Percentiles rank a stretch among this genome's conserved stretches.
phyloP scores from a whole-genome alignment of 2,329 filamentous ascomycete species.

The Talaromyces verruculosus region DNA sequence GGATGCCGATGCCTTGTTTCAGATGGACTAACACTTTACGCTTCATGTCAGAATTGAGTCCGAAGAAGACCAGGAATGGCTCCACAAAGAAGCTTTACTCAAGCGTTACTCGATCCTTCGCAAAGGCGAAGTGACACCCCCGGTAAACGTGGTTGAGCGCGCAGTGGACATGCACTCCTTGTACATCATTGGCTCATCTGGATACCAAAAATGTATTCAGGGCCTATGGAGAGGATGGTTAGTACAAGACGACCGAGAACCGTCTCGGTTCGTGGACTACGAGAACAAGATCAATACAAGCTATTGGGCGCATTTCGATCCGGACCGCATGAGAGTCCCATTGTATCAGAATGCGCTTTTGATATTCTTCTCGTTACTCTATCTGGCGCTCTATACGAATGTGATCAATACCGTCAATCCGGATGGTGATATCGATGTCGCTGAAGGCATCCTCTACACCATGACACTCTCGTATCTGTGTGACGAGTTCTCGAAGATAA shows the following conservation, averaged over 20 bases:
- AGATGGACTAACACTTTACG: slow-evolving; percentile 16
- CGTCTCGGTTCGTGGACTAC: slow-evolving; percentile 86
- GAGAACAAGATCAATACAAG: slow-evolving; percentile 73
- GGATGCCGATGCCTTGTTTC: background rate
- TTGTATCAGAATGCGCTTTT: slow-evolving; percentile 90
- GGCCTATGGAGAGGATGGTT: slow-evolving; percentile 96
- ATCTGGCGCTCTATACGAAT: slow-evolving; percentile 78
- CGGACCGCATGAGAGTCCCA: slow-evolving; percentile 89
- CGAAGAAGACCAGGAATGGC: slow-evolving; percentile 75
- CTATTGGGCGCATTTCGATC: slow-evolving; percentile 82
- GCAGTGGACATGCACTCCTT: slow-evolving; percentile 91
- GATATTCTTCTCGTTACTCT: slow-evolving; percentile 79
- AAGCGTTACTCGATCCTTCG: slow-evolving; percentile 83
- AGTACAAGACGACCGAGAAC: slow-evolving; percentile 90
- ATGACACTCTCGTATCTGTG: slow-evolving; percentile 90
- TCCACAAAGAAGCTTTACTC: slow-evolving; percentile 78
- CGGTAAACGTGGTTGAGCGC: slow-evolving; percentile 87
- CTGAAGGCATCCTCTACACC: slow-evolving; percentile 81
- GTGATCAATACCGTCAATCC: slow-evolving; percentile 95
- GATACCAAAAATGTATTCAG: slow-evolving; percentile 92
- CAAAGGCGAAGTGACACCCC: slow-evolving; percentile 68
- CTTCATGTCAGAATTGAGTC: slow-evolving; percentile 66
- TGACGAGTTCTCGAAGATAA: slow-evolving; percentile 84
- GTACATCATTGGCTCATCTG: slow-evolving; percentile 82
- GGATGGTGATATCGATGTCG: slow-evolving; percentile 75